These are phyloP conservation scores for Ustilago sp. DNA, from an alignment of 1,284 basidiomycete genomes.

Conservation along the genomic window DNA sequence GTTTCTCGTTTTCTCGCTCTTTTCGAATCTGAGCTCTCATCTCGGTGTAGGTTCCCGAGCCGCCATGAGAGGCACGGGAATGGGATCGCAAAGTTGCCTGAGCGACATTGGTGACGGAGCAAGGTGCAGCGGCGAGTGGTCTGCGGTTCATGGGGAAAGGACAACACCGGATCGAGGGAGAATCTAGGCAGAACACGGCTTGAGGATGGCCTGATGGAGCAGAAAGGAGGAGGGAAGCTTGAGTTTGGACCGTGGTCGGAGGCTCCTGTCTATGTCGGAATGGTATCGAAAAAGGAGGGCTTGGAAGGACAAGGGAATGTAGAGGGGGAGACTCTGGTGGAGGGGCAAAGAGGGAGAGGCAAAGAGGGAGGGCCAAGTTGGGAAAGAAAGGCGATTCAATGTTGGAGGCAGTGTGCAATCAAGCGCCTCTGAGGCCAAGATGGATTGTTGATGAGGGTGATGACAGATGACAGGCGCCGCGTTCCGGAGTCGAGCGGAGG, in stretches of 20 bases:
- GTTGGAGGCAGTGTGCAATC: background rate
- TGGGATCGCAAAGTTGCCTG: constrained; percentile 30
- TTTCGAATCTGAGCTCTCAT: constrained; percentile 49
- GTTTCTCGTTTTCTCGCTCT: constrained; percentile 45
- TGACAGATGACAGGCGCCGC: constrained; percentile 15
- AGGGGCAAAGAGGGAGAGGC: no score
- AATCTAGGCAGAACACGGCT: background rate
- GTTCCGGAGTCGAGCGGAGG: background rate
- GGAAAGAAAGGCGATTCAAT: constrained; percentile 9
- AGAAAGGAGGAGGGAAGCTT: background rate
- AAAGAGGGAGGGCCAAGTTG: background rate
- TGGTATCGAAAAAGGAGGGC: background rate
- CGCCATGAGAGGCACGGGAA: constrained; percentile 43
- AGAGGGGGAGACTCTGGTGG: no score
- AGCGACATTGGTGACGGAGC: constrained; percentile 38
- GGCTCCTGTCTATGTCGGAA: background rate
- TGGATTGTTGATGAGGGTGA: constrained; percentile 14
- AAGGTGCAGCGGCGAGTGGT: constrained; percentile 26
- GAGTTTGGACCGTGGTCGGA: background rate
- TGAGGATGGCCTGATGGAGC: background rate
- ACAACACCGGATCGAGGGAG: background rate
- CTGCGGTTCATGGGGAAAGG: constrained; percentile 36
- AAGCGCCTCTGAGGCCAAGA: background rate
- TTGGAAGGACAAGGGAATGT: no score
- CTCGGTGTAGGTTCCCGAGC: constrained; percentile 55